Evolutionary conservation across 768 basidiomycete genomes (phyloP).

Genomic region (Agaricus subrufescens): DNA sequence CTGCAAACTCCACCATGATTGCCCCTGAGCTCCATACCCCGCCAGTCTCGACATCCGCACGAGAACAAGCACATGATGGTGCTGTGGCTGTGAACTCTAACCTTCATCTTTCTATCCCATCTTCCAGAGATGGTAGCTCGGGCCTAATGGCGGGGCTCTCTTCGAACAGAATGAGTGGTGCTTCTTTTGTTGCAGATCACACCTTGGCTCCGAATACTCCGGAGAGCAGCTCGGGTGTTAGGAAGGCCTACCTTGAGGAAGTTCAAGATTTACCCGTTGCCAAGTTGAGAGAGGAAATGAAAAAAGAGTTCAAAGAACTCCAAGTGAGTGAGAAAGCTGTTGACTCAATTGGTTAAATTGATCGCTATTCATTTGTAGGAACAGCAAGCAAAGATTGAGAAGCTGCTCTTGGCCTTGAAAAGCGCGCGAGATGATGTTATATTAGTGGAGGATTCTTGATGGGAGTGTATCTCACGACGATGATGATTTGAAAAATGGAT

Average conservation of each 20-base stretch:
- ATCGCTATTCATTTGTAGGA: constrained; percentile 32
- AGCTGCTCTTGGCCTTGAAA: constrained; percentile 63
- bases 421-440: constrained; percentile 50
- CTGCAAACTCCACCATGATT: not conserved
- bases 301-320: constrained; percentile 40
- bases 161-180: constrained; percentile 6
- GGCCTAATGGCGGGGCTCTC: constrained; percentile 11
- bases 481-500: not conserved
- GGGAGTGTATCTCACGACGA: not conserved
- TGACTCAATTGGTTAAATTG: not conserved
- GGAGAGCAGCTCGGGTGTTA: constrained; percentile 38
- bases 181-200: constrained; percentile 18
- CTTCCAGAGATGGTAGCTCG: constrained; percentile 10
- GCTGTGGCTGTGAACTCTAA: not conserved
- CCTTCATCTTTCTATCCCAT: constrained; percentile 1
- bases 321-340: constrained; percentile 43
- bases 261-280: constrained; percentile 60
- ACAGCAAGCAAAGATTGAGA: constrained; percentile 76
- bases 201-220: not conserved
- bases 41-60: not conserved
- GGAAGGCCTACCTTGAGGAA: constrained; percentile 52
- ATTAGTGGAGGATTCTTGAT: not conserved
- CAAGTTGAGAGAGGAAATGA: constrained; percentile 74
- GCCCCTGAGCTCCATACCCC: not conserved
- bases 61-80: not conserved